A percentile compares a stretch with the other conserved stretches of the same genome.
These are phyloP conservation scores for Eucalyptus marginata DNA, from an alignment of 345 rosid genomes.

Conservation along the genomic window DNA sequence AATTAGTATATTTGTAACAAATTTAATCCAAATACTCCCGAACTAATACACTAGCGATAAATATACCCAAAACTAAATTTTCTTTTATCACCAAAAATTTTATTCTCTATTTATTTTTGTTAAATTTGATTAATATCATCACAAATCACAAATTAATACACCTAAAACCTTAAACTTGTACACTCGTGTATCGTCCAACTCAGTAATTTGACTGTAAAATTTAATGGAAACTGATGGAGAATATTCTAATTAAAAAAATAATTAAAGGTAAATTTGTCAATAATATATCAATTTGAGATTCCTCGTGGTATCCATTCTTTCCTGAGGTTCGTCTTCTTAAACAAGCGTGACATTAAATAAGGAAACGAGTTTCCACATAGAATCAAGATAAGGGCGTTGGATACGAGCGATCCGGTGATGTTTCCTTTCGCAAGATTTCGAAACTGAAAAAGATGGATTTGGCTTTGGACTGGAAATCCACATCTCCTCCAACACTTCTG, in stretches of 20 bases:
- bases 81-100: rapidly evolving
- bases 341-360: background rate
- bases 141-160: background rate
- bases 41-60: rapidly evolving
- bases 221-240: rapidly evolving
- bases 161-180: too few relatives aligned
- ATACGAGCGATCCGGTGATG: background rate
- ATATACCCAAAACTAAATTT: too few relatives aligned
- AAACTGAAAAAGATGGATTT: background rate
- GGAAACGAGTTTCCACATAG: background rate
- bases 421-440: background rate
- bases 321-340: background rate
- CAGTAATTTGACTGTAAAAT: rapidly evolving
- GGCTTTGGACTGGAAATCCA: background rate
- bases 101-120: too few relatives aligned
- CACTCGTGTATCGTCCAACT: rapidly evolving
- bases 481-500: background rate
- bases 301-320: too few relatives aligned
- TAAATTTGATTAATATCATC: too few relatives aligned
- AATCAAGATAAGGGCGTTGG: background rate
- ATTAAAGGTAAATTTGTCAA: rapidly evolving
- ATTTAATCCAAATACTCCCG: too few relatives aligned
- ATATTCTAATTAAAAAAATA: too few relatives aligned
- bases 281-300: too few relatives aligned
- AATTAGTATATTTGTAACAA: too few relatives aligned